Evolutionary conservation across 2,329 filamentous ascomycete genomes (phyloP).

Genomic region (Xylaria sp.): DNA sequence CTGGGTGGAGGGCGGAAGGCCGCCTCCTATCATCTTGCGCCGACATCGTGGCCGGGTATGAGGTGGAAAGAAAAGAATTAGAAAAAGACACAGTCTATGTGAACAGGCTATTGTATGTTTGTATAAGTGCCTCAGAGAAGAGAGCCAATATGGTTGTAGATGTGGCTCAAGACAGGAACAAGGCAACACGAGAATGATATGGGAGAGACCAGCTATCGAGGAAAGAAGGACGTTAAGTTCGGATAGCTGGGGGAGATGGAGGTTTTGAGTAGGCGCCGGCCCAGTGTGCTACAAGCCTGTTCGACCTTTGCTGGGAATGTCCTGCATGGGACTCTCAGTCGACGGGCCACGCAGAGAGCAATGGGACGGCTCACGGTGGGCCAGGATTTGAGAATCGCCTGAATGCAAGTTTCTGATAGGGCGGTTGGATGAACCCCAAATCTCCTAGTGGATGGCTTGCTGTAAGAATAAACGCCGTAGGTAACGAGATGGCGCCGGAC

Average conservation of each 20-base stretch:
- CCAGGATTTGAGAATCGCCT: conserved; percentile 42
- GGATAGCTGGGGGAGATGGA: conserved; percentile 45
- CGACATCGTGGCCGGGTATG: conserved; percentile 36
- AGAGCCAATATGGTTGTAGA: conserved; percentile 30
- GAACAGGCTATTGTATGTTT: conserved; percentile 26
- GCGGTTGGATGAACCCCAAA: conserved; percentile 40
- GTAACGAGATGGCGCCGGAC: conserved; percentile 41
- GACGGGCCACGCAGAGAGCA: conserved; percentile 42
- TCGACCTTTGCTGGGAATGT: conserved; percentile 34
- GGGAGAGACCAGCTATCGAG: conserved; percentile 61
- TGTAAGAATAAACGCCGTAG: conserved; percentile 50
- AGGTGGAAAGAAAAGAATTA: conserved; percentile 36
- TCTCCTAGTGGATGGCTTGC: conserved; percentile 44
- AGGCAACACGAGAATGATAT: conserved; percentile 43
- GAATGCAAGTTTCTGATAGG: conserved; percentile 48
- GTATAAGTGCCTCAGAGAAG: conserved; percentile 33
- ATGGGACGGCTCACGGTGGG: conserved; percentile 45
- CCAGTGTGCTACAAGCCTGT: conserved; percentile 37
- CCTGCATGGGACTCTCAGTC: conserved; percentile 45
- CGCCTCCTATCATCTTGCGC: conserved; percentile 57
- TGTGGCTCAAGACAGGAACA: conserved; percentile 37
- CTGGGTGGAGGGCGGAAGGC: conserved; percentile 58
- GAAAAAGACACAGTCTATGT: conserved; percentile 42
- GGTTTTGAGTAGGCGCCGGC: conserved; percentile 57
- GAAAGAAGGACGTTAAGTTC: conserved; percentile 42